Conservation (phyloP, 73 alveolate genomes). For the Paramecium octaurelia region DNA sequence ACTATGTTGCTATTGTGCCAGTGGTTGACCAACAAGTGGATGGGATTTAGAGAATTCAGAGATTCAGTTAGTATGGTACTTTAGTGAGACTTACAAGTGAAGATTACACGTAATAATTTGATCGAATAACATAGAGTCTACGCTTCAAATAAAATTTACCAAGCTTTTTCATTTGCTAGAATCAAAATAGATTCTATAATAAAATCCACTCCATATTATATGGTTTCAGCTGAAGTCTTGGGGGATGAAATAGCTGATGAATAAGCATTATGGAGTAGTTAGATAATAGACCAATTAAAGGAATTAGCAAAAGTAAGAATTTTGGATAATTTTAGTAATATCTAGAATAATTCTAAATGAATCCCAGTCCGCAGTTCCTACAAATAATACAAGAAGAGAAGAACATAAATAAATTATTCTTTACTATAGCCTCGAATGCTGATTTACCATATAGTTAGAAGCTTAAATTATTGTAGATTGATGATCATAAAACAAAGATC, state of each 20-base stretch:
- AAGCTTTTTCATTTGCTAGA: constrained; percentile 45
- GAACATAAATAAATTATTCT: constrained; percentile 47
- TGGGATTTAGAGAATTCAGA: not conserved
- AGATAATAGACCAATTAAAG: not conserved
- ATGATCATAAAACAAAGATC: constrained; percentile 26
- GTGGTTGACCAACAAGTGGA: not conserved
- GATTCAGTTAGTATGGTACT: constrained; percentile 11
- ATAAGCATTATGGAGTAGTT: not conserved
- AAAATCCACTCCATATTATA: constrained; percentile 3
- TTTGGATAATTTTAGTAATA: not conserved
- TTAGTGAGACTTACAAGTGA: not conserved
- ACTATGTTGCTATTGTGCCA: not conserved
- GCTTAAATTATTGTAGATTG: constrained; percentile 4
- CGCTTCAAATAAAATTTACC: not conserved
- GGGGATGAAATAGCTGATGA: not conserved
- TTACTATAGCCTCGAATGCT: constrained; percentile 32
- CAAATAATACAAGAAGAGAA: constrained; percentile 52
- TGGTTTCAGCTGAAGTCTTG: not conserved
- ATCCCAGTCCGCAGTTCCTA: not conserved
- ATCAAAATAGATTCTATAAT: constrained; percentile 13
- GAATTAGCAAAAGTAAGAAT: constrained; percentile 6
- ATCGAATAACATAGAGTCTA: not conserved
- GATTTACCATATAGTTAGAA: constrained; percentile 6
- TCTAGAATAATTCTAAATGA: constrained; percentile 25
- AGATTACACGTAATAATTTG: constrained; percentile 16